Percentiles rank a stretch among this genome's conserved stretches.
phyloP scores from a whole-genome alignment of 352 stramenopile species.

The Phytophthora hybrid region DNA sequence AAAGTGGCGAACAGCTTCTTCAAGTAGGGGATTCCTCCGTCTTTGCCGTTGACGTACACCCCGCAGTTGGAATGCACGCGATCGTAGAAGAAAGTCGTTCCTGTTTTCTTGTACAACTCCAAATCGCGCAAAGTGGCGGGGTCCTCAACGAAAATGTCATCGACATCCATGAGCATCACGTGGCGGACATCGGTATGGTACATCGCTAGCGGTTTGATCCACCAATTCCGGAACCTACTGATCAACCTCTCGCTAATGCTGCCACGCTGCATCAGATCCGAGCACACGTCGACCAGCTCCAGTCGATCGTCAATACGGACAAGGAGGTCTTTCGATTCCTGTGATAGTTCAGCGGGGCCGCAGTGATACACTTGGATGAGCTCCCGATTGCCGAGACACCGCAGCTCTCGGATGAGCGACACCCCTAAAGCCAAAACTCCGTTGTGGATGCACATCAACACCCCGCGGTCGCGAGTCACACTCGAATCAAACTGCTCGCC shows the following conservation, averaged over 20 bases:
- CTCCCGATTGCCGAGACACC: not conserved
- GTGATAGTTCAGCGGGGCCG: not conserved
- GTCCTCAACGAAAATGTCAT: not conserved
- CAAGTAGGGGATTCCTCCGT: slow-evolving; percentile 1
- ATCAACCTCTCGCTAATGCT: not conserved
- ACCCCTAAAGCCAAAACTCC: not conserved
- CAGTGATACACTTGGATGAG: slow-evolving; percentile 4
- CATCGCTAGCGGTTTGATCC: not conserved
- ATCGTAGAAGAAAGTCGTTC: slow-evolving; percentile 3
- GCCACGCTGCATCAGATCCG: not conserved
- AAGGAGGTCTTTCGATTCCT: not conserved
- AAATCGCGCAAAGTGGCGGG: not conserved
- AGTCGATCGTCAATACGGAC: not conserved
- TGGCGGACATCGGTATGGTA: slow-evolving; percentile 7
- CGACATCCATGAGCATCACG: slow-evolving; percentile 7
- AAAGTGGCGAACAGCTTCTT: slow-evolving; percentile 2
- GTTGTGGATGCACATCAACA: slow-evolving; percentile 1
- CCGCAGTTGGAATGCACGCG: not conserved
- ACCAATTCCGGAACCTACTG: not conserved
- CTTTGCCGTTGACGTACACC: slow-evolving; percentile 2
- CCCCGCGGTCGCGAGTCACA: not conserved
- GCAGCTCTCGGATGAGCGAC: slow-evolving; percentile 2
- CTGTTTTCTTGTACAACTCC: not conserved
- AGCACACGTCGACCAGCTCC: slow-evolving; percentile 3
- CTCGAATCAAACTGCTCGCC: not conserved